phyloP scores from a whole-genome alignment of 148 eudicot genomes.

The Chenopodium album region DNA sequence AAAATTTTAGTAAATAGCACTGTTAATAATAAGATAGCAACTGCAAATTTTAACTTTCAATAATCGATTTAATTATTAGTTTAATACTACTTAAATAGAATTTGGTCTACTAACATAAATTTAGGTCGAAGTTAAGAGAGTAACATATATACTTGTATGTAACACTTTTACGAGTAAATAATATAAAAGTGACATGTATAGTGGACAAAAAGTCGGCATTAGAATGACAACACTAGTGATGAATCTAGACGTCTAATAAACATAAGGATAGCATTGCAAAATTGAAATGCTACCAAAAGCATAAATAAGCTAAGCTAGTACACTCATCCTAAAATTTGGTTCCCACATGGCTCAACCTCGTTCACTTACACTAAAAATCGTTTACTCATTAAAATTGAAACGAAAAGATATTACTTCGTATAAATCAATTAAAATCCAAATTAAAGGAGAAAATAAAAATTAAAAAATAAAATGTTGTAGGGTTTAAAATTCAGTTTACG shows the following conservation, averaged over 20 bases:
- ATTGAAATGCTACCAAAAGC: neutral
- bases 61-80: too few species aligned
- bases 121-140: too few species aligned
- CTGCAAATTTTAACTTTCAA: too few species aligned
- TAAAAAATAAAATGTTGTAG: neutral
- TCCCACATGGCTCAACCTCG: conserved; percentile 21
- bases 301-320: neutral
- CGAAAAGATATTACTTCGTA: too few species aligned
- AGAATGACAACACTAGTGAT: neutral
- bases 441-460: neutral
- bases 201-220: neutral
- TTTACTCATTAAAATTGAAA: neutral
- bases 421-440: too few species aligned
- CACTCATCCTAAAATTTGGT: conserved; percentile 13
- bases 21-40: too few species aligned
- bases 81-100: too few species aligned
- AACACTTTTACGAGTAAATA: too few species aligned
- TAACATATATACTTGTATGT: too few species aligned
- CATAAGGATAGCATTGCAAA: neutral
- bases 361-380: conserved; percentile 7
- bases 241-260: neutral
- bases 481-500: conserved; percentile 3
- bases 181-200: neutral
- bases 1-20: too few species aligned
- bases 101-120: too few species aligned